Evolutionary conservation across 768 basidiomycete genomes (phyloP).

Genomic region (Cystofilobasidium bisporidii): DNA sequence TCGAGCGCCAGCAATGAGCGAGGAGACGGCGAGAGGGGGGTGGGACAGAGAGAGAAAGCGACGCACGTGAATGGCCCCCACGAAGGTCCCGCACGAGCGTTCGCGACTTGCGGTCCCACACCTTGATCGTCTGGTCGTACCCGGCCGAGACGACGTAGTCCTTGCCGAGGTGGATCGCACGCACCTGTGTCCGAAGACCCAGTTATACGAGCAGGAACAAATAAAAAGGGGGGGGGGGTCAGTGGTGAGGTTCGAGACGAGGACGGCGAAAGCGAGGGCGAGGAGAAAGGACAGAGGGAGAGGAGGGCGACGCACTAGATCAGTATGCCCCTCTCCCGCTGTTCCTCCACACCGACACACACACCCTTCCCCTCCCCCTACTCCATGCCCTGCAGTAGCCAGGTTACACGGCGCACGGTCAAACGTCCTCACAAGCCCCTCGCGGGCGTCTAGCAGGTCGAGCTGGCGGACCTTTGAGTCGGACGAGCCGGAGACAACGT

Average conservation of each 20-base stretch:
- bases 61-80: background rate
- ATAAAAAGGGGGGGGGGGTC: too few relatives aligned
- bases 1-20: too few relatives aligned
- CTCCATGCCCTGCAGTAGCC: too few relatives aligned
- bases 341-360: background rate
- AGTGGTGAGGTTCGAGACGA: too few relatives aligned
- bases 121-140: background rate
- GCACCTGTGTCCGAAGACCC: too few relatives aligned
- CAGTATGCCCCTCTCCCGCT: background rate
- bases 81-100: background rate
- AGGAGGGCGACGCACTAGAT: background rate
- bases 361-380: background rate
- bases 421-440: background rate
- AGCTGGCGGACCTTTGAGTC: background rate
- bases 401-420: background rate
- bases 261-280: too few relatives aligned
- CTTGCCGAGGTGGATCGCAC: background rate
- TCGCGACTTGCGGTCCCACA: background rate
- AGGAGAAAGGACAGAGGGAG: background rate
- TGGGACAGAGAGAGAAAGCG: background rate
- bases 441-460: background rate
- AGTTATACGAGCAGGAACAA: too few relatives aligned
- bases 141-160: background rate
- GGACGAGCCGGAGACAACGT: conserved; percentile 1
- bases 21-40: too few relatives aligned